Evolutionary conservation across 176 grass and related monocot genomes (phyloP), one percentile per base, ranked within the genome.

Genomic region (Rhynchospora pubera): DNA sequence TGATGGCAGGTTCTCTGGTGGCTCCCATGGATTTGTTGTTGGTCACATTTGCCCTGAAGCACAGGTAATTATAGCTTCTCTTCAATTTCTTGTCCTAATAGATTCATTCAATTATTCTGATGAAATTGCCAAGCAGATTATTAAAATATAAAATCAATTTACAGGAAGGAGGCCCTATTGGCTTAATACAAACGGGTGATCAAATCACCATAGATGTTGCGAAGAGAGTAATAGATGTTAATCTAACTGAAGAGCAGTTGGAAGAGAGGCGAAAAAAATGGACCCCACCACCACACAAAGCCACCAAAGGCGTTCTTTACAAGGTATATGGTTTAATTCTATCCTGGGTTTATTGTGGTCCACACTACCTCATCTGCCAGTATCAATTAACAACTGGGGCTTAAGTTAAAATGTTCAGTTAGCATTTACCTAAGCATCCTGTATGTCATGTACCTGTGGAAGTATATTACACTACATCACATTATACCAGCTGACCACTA

Each of bases 41-140:
- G 95, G 95, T 16, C 92, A 98, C 88, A 90, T 98, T 85, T 98
- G 95, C 66, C 95, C 95, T 64, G 95, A 98, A 93, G 85, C 95
- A 82, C 95, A 98, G 90, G 95, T 98, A 86, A 56, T 79, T 65
- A 21, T 0, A 43, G 85, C 19, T 51, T 79, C 34, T 75, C 69
- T 61, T 80, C 52, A 77, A 51, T 78, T 3, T 28, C 77, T 13
- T 44, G 52, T 72, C 64, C 57, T 84, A 72, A 64, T 51, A 73
- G 18, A 30, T n/a, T 11, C 11, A 10, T 26, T 39, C 9, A 9
- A 14, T 10, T 69, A 19, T 77, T 52, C 50, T 56, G 71, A 11
- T 16, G 77, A 81, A 67, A 69, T 83, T 42, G 51, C 64, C 64
- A 87, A 84, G 45, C 15, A 50, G 15, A 57, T 86, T 30, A 80